These are phyloP conservation scores for Arachis stenosperma DNA, from an alignment of 306 rosid genomes.

Conservation along the genomic window DNA sequence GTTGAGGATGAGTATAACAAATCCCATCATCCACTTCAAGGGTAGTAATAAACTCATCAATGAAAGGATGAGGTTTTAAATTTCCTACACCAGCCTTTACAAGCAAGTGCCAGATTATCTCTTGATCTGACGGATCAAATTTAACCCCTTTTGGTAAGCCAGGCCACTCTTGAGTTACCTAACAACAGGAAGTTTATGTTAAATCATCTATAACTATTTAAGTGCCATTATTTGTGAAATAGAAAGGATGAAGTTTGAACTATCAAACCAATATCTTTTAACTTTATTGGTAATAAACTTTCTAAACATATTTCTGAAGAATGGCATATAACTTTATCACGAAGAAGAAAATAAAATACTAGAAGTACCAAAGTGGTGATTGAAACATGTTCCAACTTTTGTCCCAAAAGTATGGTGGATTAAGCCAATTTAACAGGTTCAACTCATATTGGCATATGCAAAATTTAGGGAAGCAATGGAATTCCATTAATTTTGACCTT, in stretches of 20 bases:
- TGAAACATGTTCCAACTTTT: not conserved
- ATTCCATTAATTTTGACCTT: not conserved
- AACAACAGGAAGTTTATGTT: conserved; percentile 34
- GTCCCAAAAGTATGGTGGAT: not conserved
- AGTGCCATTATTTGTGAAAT: too few species aligned
- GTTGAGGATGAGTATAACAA: conserved; percentile 79
- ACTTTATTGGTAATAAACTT: not conserved
- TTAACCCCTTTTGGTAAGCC: conserved; percentile 93
- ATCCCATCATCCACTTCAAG: conserved; percentile 72
- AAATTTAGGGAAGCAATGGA: not conserved
- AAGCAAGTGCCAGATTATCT: conserved; percentile 73
- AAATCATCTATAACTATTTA: conserved; percentile 19
- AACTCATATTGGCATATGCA: not conserved
- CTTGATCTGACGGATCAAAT: conserved; percentile 90
- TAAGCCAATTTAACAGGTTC: not conserved
- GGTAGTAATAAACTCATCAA: conserved; percentile 71
- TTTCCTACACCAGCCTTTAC: conserved; percentile 63
- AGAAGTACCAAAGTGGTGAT: not conserved
- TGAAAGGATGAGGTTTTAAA: conserved; percentile 69
- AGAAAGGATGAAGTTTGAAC: too few species aligned
- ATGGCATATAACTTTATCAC: not conserved
- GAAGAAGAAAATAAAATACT: conserved; percentile 23
- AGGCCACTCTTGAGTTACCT: conserved; percentile 87
- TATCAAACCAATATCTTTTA: too few species aligned
- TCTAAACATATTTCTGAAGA: not conserved